Base-by-base conservation (phyloP, 2,329 filamentous ascomycete species). In the Ophiosphaerella herpotricha region DNA sequence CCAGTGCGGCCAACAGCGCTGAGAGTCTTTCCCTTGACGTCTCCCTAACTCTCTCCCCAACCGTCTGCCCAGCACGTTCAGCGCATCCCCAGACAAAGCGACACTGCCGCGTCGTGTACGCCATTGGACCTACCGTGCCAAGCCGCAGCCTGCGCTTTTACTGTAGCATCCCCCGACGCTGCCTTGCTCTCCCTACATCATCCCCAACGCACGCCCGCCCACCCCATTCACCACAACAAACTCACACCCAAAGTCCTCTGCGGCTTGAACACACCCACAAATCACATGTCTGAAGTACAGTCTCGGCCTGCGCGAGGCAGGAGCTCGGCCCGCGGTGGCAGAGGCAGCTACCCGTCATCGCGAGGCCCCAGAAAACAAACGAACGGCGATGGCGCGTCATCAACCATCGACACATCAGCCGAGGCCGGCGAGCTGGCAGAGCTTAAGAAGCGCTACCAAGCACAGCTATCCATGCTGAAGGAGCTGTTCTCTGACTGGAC, bases 401-500 rank as follows among this genome's bases (percentile, higher is more conserved):
- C 84, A 70, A 80, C 84, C 66, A 76, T 81, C 71, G 82, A 87
- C 70, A 78, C 82, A 67, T 79, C 84, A 58, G 85, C 87, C 70
- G 92, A 97, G 68, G 88, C 96, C 74, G 89, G 90, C 74, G 92
- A 97, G 76, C 83, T 97, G 61, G 90, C 88, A 71, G 86, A 95
- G 77, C 85, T 97, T 72, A 95, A 95, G 84, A 91, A 90, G 81
- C 86, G 90, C 74, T 94, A 96, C 73, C 84, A 88, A 68, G 79
- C 80, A 68, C 90, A 93, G 78, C 84, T 96, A 65, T 81, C 81
- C 55, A 85, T 87, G 67, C 86, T 99, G 73, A 91, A 90, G 78
- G 92, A 96, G 75, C 87, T 97, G 79, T 97, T 96, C 79, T 86
- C 90, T 52, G 88, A 91, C 75, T 97, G 93, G 94, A 93, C 91